Evolutionary conservation across 2,329 filamentous ascomycete species (phyloP).

Genomic region (Celoporthe dispersa): DNA sequence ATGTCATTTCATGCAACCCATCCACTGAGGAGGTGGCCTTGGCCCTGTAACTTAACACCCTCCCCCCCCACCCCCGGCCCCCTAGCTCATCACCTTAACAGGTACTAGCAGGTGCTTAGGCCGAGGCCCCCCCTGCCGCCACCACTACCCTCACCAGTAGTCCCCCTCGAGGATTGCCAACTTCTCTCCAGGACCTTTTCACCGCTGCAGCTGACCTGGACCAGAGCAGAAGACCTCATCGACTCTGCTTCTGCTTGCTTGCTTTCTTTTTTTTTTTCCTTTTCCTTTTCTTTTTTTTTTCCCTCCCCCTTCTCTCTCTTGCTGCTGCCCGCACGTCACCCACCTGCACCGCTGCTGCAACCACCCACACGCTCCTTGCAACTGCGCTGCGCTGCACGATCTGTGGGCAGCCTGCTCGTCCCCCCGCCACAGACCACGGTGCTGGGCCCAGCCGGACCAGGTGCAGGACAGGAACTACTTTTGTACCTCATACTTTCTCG

Average conservation of each 20-base stretch:
- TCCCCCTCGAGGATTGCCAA: background rate
- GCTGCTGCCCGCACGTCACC: slow-evolving; percentile 3
- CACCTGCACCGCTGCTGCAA: background rate
- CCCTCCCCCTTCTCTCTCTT: no score
- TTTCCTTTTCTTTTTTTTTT: no score
- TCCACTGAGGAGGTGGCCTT: background rate
- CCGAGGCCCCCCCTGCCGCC: background rate
- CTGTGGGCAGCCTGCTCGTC: background rate
- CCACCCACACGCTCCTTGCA: background rate
- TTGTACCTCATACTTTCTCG: background rate
- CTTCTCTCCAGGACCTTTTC: background rate
- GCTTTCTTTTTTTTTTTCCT: no score
- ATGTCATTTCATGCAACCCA: slow-evolving; percentile 11
- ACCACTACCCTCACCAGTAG: background rate
- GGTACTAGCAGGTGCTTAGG: background rate
- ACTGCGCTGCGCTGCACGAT: background rate
- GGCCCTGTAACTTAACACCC: background rate
- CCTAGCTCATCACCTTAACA: background rate
- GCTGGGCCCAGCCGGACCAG: background rate
- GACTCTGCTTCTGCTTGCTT: background rate
- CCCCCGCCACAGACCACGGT: background rate
- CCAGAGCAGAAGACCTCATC: background rate
- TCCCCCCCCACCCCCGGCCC: background rate
- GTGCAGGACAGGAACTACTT: background rate
- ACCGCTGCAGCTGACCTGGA: background rate